A percentile compares a stretch with the other conserved stretches of the same genome.
These are phyloP conservation scores for Colletotrichum eleusines DNA, from an alignment of 2,329 filamentous ascomycete genomes.

Conservation along the genomic window DNA sequence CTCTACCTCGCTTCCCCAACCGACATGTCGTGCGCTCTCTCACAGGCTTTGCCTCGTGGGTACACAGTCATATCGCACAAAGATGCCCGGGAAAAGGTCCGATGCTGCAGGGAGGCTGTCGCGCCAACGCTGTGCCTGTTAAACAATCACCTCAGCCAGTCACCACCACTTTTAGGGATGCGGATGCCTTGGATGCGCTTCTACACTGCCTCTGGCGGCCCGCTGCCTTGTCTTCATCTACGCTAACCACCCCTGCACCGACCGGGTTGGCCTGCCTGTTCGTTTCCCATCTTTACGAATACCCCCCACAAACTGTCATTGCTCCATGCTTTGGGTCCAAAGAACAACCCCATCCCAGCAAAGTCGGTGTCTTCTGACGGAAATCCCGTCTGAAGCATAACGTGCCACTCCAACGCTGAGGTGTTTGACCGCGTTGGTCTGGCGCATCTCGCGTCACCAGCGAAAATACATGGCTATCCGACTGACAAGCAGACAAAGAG, in stretches of 20 bases:
- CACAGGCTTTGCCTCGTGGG: conserved; percentile 26
- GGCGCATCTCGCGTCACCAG: conserved; percentile 38
- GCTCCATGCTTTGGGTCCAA: conserved; percentile 3
- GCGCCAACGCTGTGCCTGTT: conserved; percentile 32
- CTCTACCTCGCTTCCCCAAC: background rate
- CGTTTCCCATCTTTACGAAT: conserved; percentile 23
- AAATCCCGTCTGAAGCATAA: conserved; percentile 24
- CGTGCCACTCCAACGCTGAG: conserved; percentile 15
- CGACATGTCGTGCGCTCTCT: conserved; percentile 28
- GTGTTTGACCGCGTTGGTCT: conserved; percentile 2
- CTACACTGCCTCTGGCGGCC: conserved; percentile 10
- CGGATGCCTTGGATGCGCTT: background rate
- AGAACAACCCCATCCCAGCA: conserved; percentile 27
- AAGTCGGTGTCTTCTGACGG: conserved; percentile 12
- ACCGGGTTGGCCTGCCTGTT: conserved; percentile 18
- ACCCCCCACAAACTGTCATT: conserved; percentile 22
- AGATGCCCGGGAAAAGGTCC: conserved; percentile 41
- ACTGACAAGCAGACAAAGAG: background rate
- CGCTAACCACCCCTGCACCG: conserved; percentile 20
- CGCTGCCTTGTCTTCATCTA: conserved; percentile 12
- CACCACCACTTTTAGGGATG: conserved; percentile 5
- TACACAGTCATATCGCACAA: conserved; percentile 34
- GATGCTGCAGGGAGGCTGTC: conserved; percentile 39
- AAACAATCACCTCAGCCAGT: conserved; percentile 11
- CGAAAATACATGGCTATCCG: background rate